These are phyloP conservation scores for Chlorella vulgaris DNA, from an alignment of 139 green algal species.

Conservation along the genomic window DNA sequence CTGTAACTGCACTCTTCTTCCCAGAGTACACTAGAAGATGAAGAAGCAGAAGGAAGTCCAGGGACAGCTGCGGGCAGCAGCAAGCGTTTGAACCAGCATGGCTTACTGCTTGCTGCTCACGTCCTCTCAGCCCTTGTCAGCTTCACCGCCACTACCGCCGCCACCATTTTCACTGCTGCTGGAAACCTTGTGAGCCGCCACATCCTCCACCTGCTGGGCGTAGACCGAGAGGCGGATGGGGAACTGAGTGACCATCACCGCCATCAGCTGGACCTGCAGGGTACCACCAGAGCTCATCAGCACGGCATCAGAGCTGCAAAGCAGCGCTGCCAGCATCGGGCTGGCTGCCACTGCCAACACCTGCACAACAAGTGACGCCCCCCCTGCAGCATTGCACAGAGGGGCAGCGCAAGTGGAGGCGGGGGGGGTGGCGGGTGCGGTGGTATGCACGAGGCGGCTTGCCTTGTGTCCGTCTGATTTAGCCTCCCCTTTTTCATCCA, in stretches of 20 bases:
- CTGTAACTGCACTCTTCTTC: too few species aligned
- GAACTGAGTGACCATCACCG: slow-evolving; percentile 31
- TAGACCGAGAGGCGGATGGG: slow-evolving; percentile 23
- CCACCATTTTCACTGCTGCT: background rate
- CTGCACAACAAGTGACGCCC: background rate
- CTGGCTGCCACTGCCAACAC: too few species aligned
- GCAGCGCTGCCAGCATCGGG: too few species aligned
- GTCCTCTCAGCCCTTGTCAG: too few species aligned
- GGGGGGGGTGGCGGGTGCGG: background rate
- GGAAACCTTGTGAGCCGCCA: slow-evolving; percentile 20
- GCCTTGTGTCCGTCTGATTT: slow-evolving; percentile 32
- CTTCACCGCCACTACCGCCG: background rate
- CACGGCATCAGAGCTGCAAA: too few species aligned
- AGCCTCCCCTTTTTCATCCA: slow-evolving; percentile 3
- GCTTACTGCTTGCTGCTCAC: too few species aligned
- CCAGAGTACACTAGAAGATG: too few species aligned
- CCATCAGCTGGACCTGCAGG: slow-evolving; percentile 24
- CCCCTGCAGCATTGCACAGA: background rate
- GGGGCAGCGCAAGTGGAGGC: too few species aligned
- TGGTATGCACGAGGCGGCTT: background rate
- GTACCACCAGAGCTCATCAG: background rate
- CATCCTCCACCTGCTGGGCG: slow-evolving; percentile 18
- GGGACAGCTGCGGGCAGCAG: too few species aligned
- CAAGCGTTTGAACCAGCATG: too few species aligned
- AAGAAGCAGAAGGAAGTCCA: too few species aligned